Conservation (phyloP, 345 rosid species). For the Camelina neglecta region DNA sequence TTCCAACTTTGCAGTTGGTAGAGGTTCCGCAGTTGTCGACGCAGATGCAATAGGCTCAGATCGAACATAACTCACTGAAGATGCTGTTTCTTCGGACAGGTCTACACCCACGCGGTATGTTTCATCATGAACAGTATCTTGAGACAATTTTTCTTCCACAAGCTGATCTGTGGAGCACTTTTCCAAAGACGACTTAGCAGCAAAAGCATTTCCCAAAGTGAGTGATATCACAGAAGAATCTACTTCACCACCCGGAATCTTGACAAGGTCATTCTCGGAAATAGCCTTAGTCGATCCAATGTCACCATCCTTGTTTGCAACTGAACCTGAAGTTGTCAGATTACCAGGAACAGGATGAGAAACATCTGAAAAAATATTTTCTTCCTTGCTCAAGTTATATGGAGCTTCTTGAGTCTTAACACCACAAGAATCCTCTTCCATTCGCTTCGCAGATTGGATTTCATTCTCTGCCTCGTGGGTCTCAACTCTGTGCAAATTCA, state of each 20-base stretch:
- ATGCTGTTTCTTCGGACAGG: slow-evolving; percentile 12
- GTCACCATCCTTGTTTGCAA: slow-evolving; percentile 27
- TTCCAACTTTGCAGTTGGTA: slow-evolving; percentile 28
- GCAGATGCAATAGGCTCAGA: slow-evolving; percentile 33
- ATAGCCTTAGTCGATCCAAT: slow-evolving; percentile 17
- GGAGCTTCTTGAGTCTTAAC: slow-evolving; percentile 25
- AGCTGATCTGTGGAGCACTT: slow-evolving; percentile 21
- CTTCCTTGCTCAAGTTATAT: slow-evolving; percentile 25
- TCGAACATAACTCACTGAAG: slow-evolving; percentile 11
- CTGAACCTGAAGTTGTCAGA: slow-evolving; percentile 27
- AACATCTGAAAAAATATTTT: slow-evolving; percentile 28
- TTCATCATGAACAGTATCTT: slow-evolving; percentile 23
- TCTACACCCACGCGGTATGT: slow-evolving; percentile 10
- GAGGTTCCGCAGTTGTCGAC: slow-evolving; percentile 33
- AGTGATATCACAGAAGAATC: slow-evolving; percentile 24
- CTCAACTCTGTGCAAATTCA: slow-evolving; percentile 25
- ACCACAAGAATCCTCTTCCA: slow-evolving; percentile 27
- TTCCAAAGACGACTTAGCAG: slow-evolving; percentile 27
- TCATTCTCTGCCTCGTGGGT: slow-evolving; percentile 14
- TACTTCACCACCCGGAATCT: slow-evolving; percentile 23
- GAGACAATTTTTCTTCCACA: slow-evolving; percentile 23
- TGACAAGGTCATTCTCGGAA: slow-evolving; percentile 25
- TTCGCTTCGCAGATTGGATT: slow-evolving; percentile 19
- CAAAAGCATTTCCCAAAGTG: not conserved
- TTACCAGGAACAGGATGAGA: slow-evolving; percentile 27